Evolutionary conservation across 345 rosid genomes (phyloP).

Genomic region (Salix viminalis): DNA sequence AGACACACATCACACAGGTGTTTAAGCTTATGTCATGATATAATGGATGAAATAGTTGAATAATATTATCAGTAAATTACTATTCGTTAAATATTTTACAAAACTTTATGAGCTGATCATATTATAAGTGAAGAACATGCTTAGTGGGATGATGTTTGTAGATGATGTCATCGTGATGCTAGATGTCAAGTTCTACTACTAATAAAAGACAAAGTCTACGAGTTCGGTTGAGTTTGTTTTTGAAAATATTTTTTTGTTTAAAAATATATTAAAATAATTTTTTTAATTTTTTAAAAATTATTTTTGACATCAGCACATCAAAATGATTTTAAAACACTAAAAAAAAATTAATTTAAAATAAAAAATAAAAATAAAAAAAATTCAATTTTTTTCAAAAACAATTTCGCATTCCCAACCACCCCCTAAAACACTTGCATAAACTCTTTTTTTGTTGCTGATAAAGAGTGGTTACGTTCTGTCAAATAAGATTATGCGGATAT

Average conservation of each 20-base stretch:
- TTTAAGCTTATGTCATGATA: not conserved
- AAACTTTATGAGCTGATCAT: no score
- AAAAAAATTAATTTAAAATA: no score
- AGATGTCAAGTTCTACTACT: not conserved
- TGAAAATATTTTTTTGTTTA: no score
- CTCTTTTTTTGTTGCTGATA: not conserved
- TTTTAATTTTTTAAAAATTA: no score
- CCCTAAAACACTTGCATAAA: not conserved
- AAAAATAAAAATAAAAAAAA: no score
- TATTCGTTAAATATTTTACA: no score
- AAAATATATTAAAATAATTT: no score
- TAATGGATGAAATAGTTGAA: not conserved
- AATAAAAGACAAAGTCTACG: not conserved
- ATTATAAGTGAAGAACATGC: not conserved
- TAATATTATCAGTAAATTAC: not conserved
- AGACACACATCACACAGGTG: conserved; percentile 4
- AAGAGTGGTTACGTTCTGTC: not conserved
- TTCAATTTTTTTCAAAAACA: no score
- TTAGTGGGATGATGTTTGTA: not conserved
- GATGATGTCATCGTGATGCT: not conserved
- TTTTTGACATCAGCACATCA: no score
- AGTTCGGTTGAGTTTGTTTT: no score
- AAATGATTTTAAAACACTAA: no score
- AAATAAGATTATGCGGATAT: not conserved
- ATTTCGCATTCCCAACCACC: no score